Evolutionary conservation across 139 green algal species (phyloP), one percentile per base, ranked within the genome.

Genomic region (Chlorella sp.): DNA sequence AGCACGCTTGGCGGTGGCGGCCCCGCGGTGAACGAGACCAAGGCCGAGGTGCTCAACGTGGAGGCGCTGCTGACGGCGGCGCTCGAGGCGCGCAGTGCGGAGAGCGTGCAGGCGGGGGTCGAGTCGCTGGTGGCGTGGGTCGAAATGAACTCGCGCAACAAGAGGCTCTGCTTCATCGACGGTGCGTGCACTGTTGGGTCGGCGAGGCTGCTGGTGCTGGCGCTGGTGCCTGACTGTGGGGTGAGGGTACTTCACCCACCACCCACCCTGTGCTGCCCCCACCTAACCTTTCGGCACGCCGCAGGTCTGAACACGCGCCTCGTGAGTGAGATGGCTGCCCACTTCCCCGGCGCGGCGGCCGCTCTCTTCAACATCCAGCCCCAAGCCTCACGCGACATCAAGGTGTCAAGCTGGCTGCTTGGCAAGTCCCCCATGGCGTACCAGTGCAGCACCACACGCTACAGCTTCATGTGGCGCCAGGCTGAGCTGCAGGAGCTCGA

Each of bases 391-490:
- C 34, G 65, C 3, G 35, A 71, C 35, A 61, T 71, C 34, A 50
- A 71, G 65, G 65, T 71, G 35, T 60, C 65, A 33, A 60, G 32
- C 26, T n/a, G 5, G 34, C 14, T 71, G 65, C 65, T 71, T 34
- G 65, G 65, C 34, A 51, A 51, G n/a, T 24, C 35, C 35, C 22
- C 35, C 4, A 31, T 51, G 20, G 23, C 36, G 23, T 71, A 71
- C 65, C 22, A 31, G 14, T 71, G 65, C 65, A 60, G 32, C 65
- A 26, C 60, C 33, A 71, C 65, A 31, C 65, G 65, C 32, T 71
- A 71, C 65, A 62, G 35, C 35, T 71, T 71, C 65, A 71, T 71
- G 65, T 71, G 65, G 65, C 65, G 65, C 14, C 65, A 60, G 65
- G 65, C 65, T 26, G 65, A 71, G 34, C 65, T 71, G 65, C 24